These are phyloP conservation scores for Emydomyces testavorans DNA, from an alignment of 2,329 filamentous ascomycete species.

Conservation along the genomic window DNA sequence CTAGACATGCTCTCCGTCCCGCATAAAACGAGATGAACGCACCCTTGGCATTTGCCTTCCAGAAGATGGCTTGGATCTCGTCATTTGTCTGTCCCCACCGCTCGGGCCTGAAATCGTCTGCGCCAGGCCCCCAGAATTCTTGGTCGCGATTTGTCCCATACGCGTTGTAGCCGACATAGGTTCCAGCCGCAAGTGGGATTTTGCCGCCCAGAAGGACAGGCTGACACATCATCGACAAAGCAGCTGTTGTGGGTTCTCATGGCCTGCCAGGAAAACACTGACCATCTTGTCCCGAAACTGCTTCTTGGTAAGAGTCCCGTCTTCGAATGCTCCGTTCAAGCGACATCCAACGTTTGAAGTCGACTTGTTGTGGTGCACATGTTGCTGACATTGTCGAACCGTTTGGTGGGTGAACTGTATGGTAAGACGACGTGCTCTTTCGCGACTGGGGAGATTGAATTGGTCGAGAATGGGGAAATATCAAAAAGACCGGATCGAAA, in stretches of 20 bases:
- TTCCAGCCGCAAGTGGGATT: slow-evolving; percentile 26
- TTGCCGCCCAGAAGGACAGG: slow-evolving; percentile 22
- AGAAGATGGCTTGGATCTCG: slow-evolving; percentile 22
- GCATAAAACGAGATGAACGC: slow-evolving; percentile 26
- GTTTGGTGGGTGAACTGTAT: background rate
- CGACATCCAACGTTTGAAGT: slow-evolving; percentile 13
- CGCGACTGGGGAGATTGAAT: background rate
- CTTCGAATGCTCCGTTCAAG: slow-evolving; percentile 15
- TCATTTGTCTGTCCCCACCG: slow-evolving; percentile 29
- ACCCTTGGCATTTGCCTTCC: slow-evolving; percentile 21
- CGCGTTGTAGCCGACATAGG: slow-evolving; percentile 34
- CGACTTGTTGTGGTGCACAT: background rate
- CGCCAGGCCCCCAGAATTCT: slow-evolving; percentile 25
- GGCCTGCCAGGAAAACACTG: slow-evolving; percentile 33
- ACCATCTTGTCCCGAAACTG: slow-evolving; percentile 34
- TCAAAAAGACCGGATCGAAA: slow-evolving; percentile 1
- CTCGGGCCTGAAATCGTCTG: slow-evolving; percentile 27
- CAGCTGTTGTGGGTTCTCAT: slow-evolving; percentile 34
- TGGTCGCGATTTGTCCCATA: slow-evolving; percentile 33
- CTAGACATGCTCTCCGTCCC: slow-evolving; percentile 23
- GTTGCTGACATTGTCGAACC: background rate
- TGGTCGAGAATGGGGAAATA: background rate
- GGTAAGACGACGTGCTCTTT: background rate
- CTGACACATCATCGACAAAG: slow-evolving; percentile 29
- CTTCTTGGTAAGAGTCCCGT: slow-evolving; percentile 25